Percentiles rank a stretch among this genome's conserved stretches.
Conservation (phyloP, 192 early-diverging fungal species). For the Linnemannia elongata region DNA sequence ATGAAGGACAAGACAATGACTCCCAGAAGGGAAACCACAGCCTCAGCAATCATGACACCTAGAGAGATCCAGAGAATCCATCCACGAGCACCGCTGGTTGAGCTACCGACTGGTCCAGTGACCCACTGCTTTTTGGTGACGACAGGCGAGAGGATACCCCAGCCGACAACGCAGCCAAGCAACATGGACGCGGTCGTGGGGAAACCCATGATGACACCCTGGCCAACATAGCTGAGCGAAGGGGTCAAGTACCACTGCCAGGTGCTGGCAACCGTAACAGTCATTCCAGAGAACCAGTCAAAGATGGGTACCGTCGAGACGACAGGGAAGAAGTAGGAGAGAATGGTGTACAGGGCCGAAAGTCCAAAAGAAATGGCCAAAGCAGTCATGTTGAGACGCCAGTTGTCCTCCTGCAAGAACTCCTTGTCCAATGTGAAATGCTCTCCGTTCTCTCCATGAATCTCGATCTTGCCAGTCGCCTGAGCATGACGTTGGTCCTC, state of each 20-base stretch:
- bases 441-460: conserved; percentile 47
- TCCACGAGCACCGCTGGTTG: conserved; percentile 78
- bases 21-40: conserved; percentile 70
- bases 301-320: conserved; percentile 70
- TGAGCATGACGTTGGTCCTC: not conserved
- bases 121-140: conserved; percentile 78
- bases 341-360: conserved; percentile 74
- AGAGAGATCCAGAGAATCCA: conserved; percentile 89
- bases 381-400: conserved; percentile 71
- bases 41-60: conserved; percentile 86
- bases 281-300: conserved; percentile 69
- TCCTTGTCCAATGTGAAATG: conserved; percentile 33
- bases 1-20: conserved; percentile 59
- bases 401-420: conserved; percentile 65
- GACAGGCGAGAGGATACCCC: conserved; percentile 82
- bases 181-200: conserved; percentile 83
- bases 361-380: conserved; percentile 67
- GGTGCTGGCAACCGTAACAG: conserved; percentile 59
- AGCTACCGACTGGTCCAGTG: conserved; percentile 75
- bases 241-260: conserved; percentile 83
- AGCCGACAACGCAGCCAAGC: conserved; percentile 76
- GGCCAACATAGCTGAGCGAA: conserved; percentile 82
- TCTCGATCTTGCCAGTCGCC: conserved; percentile 14
- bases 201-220: conserved; percentile 87
- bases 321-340: conserved; percentile 73